Base-by-base conservation (phyloP, 2,329 filamentous ascomycete genomes). In the Aspergillus sp. region DNA sequence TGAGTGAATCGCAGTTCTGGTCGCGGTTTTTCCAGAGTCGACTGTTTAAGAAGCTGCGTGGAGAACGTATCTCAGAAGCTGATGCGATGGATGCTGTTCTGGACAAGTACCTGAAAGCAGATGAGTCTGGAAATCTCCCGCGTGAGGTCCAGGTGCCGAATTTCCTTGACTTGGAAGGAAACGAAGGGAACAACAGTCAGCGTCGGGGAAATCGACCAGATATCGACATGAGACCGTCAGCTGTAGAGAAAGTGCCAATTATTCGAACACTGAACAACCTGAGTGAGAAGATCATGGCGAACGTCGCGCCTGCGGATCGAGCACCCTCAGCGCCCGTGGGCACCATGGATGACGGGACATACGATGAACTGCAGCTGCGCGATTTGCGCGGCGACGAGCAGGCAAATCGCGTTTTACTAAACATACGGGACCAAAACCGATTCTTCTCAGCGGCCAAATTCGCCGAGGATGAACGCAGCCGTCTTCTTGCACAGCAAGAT, bases 171-270 rank as follows among this genome's bases (percentile, higher is more conserved):
- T 76, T 99, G 24, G 91, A 93, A 70, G 95, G 89, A 31, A 99
- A 99, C 69, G 95, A 98, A 75, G 90, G 95, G 73, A 93, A 99
- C 68, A 88, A 96, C 73, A 96, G 92, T 65, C 90, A 93, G 53
- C 85, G 88, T 68, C 88, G 84, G 67, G 95, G 95, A 50, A 98
- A 99, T 72, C 83, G 89, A 52, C 91, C 93, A 55, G 92, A 98
- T 70, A 78, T 90, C 37, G 95, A 96, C 63, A 97, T 98, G 91
- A 85, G 91, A 35, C 91, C 92, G 2, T 82, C 82, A 2, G 82
- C 86, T 11, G 79, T 84, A 47, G 85, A 88, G 46, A 93, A 95
- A 70, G 88, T 95, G 2, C 93, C 92, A 11, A 96, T 98, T 61
- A 88, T 98, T 62, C 87, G 89, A 61, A 92, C 91, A 0, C 79